These are phyloP conservation scores for Kwoniella heveanensis DNA, from an alignment of 768 basidiomycete genomes.

Conservation along the genomic window DNA sequence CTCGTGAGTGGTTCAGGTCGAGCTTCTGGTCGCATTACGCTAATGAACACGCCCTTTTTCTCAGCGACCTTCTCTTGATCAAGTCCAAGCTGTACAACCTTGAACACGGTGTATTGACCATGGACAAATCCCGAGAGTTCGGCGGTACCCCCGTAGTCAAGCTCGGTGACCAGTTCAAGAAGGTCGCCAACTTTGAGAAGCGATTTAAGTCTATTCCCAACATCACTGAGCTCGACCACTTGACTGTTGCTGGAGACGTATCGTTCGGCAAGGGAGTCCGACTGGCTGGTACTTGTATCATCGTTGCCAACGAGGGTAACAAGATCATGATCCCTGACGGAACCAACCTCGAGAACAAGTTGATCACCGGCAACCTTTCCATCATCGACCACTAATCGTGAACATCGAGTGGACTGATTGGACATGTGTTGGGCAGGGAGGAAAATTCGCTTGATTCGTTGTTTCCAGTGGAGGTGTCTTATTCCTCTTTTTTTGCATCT, in stretches of 20 bases:
- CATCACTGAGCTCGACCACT: slow-evolving; percentile 87
- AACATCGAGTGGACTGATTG: not conserved
- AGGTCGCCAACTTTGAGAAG: slow-evolving; percentile 83
- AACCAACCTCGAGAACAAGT: slow-evolving; percentile 61
- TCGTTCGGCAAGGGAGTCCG: slow-evolving; percentile 77
- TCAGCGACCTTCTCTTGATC: slow-evolving; percentile 68
- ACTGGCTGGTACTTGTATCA: slow-evolving; percentile 85
- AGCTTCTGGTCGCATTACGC: not conserved
- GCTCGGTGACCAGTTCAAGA: slow-evolving; percentile 95
- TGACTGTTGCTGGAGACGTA: slow-evolving; percentile 90
- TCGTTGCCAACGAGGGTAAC: slow-evolving; percentile 79
- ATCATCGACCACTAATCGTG: slow-evolving; percentile 65
- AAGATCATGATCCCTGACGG: slow-evolving; percentile 82
- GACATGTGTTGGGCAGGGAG: not conserved
- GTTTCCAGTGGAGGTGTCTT: not conserved
- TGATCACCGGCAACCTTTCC: slow-evolving; percentile 81
- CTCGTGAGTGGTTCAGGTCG: slow-evolving; percentile 58
- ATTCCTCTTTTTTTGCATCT: too few relatives aligned
- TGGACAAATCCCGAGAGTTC: slow-evolving; percentile 59
- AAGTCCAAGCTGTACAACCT: slow-evolving; percentile 92
- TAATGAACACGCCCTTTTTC: slow-evolving; percentile 13
- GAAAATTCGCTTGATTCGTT: not conserved
- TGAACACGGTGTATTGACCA: slow-evolving; percentile 80
- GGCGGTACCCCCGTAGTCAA: slow-evolving; percentile 83
- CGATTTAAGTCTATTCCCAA: slow-evolving; percentile 92